Evolutionary conservation across 306 rosid species (phyloP).

Genomic region (Luffa acutangula): DNA sequence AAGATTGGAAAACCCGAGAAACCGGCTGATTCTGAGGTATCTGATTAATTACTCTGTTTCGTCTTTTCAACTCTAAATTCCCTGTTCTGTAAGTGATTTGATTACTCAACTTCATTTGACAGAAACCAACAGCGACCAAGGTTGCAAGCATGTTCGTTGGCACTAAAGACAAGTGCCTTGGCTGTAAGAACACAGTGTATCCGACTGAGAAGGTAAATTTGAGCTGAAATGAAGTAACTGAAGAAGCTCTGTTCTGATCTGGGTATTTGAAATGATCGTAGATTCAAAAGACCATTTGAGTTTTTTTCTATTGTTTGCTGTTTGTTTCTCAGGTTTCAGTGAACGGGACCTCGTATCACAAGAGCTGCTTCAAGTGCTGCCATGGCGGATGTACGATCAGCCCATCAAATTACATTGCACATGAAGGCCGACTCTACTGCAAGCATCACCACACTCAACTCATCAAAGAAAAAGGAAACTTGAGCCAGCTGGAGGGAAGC

Average conservation of each 20-base stretch:
- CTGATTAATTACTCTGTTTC: slow-evolving; percentile 12
- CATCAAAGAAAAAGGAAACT: slow-evolving; percentile 88
- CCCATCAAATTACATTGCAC: slow-evolving; percentile 96
- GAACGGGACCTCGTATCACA: slow-evolving; percentile 92
- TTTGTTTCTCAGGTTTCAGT: slow-evolving; percentile 52
- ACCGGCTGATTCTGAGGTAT: slow-evolving; percentile 47
- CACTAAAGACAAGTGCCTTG: slow-evolving; percentile 89
- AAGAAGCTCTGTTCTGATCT: neutral
- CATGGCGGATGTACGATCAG: slow-evolving; percentile 97
- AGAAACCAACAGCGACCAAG: slow-evolving; percentile 71
- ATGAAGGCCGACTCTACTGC: slow-evolving; percentile 94
- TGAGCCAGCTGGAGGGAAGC: slow-evolving; percentile 95
- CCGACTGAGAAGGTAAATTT: slow-evolving; percentile 84
- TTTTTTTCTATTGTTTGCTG: neutral
- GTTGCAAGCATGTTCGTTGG: slow-evolving; percentile 81
- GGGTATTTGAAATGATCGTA: neutral
- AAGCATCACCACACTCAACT: slow-evolving; percentile 91
- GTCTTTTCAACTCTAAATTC: neutral
- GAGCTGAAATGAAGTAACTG: neutral
- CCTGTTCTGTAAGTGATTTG: neutral
- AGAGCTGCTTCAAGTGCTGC: slow-evolving; percentile 90
- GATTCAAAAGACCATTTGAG: neutral
- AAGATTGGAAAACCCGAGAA: slow-evolving; percentile 81
- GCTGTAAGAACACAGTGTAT: slow-evolving; percentile 85
- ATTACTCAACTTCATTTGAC: neutral